Evolutionary conservation across 75 land plant species (phyloP).

Genomic region (Pinus taeda): DNA sequence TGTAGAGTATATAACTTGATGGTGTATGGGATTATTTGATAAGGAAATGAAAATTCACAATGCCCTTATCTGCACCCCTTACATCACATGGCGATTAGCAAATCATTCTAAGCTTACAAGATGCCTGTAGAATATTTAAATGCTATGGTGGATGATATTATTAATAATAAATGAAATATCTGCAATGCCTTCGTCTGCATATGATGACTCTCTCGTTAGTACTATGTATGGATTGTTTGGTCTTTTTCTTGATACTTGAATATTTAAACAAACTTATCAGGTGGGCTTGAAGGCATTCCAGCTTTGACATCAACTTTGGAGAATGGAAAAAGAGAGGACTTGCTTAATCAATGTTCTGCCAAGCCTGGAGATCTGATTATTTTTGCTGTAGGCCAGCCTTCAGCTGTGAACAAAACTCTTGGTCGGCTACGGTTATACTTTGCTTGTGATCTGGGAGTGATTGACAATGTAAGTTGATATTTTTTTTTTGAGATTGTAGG

Average conservation of each 20-base stretch:
- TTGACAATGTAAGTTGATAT: constrained; percentile 63
- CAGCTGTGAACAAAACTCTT: constrained; percentile 79
- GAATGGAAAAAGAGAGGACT: constrained; percentile 34
- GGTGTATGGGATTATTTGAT: too few species aligned
- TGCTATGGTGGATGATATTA: too few species aligned
- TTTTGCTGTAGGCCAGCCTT: constrained; percentile 72
- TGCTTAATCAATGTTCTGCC: constrained; percentile 53
- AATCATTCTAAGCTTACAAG: too few species aligned
- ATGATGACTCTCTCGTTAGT: neutral
- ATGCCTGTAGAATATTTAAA: too few species aligned
- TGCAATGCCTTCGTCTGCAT: neutral
- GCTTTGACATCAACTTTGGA: constrained; percentile 64
- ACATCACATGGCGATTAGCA: neutral
- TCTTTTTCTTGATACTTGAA: neutral
- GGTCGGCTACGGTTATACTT: constrained; percentile 66
- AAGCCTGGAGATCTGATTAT: constrained; percentile 79
- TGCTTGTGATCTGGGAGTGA: constrained; percentile 65
- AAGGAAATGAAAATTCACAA: neutral
- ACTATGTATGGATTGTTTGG: neutral
- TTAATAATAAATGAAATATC: neutral
- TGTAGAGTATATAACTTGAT: too few species aligned
- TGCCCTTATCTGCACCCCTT: neutral
- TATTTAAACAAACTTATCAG: constrained; percentile 23
- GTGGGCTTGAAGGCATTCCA: constrained; percentile 75
- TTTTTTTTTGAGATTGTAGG: neutral